Evolutionary conservation across 257 asterid species (phyloP), one percentile per base, ranked within the genome.

Genomic region (Nyctanthes arbortristis): DNA sequence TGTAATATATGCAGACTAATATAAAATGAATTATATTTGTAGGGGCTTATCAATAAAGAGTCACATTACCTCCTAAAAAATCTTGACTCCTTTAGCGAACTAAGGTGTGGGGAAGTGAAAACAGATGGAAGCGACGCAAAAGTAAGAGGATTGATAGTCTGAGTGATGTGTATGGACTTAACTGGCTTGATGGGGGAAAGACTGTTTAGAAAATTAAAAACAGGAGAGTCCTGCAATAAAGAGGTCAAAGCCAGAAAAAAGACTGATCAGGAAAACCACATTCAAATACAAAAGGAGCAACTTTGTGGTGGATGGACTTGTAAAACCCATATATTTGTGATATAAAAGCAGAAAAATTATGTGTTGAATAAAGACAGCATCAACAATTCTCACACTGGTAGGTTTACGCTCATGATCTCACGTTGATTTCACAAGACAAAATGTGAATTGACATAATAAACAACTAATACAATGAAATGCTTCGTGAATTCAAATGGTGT

Each of bases 171-270:
- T 35, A 78, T 73, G 57, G 97, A 84, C 85, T 86, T 91, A 29
- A 85, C 86, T 5, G 84, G 92, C 74, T 86, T 80, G 77, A 94
- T 94, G 29, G 99, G 99, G 27, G 99, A 94, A 69, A 94, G 96
- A 70, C 57, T 91, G 83, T 91, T 91, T 69, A 94, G 91, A 58
- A 94, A 94, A 80, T 75, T 94, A 58, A 77, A 91, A 61, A 94
- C 93, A 8, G 99, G 99, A 29, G 97, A 94, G 29, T 94, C 99
- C 99, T 94, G 95, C 87, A 81, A 64, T 31, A 61, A 61, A 62
- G 30, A 60, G 60, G 47, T 54, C 54, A 25, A 4, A 34, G 55
- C 0, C 54, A 55, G n/a, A 55, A 22, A 66, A 64, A 68, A 27
- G 22, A 18, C 4, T 11, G 40, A 22, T 11, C 14, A 66, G 16